Base-by-base conservation (phyloP, 352 stramenopile genomes). In the Phytophthora podocarpi region DNA sequence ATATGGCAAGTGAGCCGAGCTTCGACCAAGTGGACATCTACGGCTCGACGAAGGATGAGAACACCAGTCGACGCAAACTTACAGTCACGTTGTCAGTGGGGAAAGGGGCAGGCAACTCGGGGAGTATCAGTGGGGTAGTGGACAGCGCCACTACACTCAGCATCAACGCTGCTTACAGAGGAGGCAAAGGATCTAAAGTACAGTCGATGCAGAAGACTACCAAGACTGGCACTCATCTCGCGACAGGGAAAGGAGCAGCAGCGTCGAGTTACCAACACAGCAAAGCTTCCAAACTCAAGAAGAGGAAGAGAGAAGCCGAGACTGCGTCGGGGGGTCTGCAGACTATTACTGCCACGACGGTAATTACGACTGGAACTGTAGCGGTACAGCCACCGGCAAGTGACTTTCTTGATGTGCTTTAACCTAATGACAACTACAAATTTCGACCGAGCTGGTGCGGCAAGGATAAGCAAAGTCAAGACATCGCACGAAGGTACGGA, bases 351-450 rank as follows among this genome's bases (percentile, higher is more conserved):
- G 2, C 39, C 2, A 13, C 16, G 27, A 35, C 37, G 20, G n/a
- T n/a, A 30, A 40, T 8, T n/a, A 47, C 42, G 11, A 34, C 59
- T 52, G 28, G 8, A 45, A 43, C 41, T 13, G 24, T 28, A 35
- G 11, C 27, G 36, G 41, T 23, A 21, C 36, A 46, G 21, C 36
- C 60, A 21, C 56, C 65, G 7, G 72, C 67, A 9, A 74, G 73
- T 24, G 81, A 89, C 46, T 85, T 86, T 54, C 64, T 84, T 24
- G 81, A 89, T 62, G 77, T 85, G 42, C 73, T 89, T 9, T 89
- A 73, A 77, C 16, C 24, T 51, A 24, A 48, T 40, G 23, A 35
- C 27, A 37, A 39, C 15, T 40, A n/a, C n/a, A n/a, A n/a, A n/a
- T n/a, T n/a, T n/a, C n/a, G n/a, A n/a, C n/a, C n/a, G n/a, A n/a